Evolutionary conservation across 257 asterid genomes (phyloP), one percentile per base, ranked within the genome.

Genomic region (Perilla frutescens): DNA sequence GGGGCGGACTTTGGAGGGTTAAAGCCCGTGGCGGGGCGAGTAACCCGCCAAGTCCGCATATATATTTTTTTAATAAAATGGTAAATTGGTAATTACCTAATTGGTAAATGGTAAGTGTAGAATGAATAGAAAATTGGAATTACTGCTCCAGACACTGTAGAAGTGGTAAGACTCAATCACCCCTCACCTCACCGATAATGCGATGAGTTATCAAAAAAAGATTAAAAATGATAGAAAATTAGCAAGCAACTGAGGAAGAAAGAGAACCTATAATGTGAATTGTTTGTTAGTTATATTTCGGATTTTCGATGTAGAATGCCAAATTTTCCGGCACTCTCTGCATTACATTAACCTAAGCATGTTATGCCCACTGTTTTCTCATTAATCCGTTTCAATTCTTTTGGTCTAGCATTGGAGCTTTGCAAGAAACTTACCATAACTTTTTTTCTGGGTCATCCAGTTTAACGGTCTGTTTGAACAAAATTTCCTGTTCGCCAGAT

Each of bases 61-160:
- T 20, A 20, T 20, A 20, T 20, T 20, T 20, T 20, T 20, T 20
- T 20, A 20, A 20, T 20, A 20, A 20, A 20, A 20, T 20, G 26
- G 26, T 20, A 20, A 20, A 20, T 20, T 20, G 26, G n/a, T n/a
- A n/a, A n/a, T n/a, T n/a, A n/a, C n/a, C n/a, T n/a, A n/a, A n/a
- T n/a, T n/a, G n/a, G 26, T 20, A 20, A 20, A 20, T 20, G 26
- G 26, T 20, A 20, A 20, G 1, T 20, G 26, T 20, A 20, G 1
- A 20, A 20, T 20, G 26, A 20, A 20, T 20, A 20, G 0, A 20
- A 0, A 20, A 20, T 20, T 14, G 98, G 98, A 57, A 84, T 93
- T 71, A 93, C 91, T 76, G 77, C 76, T 8, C 37, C 91, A 60
- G 98, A 93, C 79, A 93, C 97, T 49, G 85, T 96, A 41, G 98